A percentile compares a stretch with the other conserved stretches of the same genome.
Conservation (phyloP, 495 filamentous ascomycete genomes). For the Penicillium manginii region DNA sequence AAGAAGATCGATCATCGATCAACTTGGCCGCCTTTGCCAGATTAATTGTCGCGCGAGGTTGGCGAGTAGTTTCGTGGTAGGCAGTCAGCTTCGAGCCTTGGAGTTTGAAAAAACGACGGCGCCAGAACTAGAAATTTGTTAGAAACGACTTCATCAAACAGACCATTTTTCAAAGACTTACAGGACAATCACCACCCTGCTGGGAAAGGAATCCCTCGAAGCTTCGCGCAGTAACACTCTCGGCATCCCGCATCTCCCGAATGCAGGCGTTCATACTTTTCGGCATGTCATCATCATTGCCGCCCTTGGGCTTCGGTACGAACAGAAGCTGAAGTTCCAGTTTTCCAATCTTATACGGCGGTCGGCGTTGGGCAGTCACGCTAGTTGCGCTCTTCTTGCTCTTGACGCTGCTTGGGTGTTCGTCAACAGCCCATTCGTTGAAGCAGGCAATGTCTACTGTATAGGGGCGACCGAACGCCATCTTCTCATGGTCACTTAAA, state of each 20-base stretch:
- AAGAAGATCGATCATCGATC: conserved; percentile 86
- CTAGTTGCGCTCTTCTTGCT: conserved; percentile 77
- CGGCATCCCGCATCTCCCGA: conserved; percentile 86
- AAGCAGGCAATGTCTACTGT: conserved; percentile 88
- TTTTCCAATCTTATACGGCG: conserved; percentile 94
- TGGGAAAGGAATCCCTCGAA: conserved; percentile 93
- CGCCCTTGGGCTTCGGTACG: conserved; percentile 86
- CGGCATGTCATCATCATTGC: conserved; percentile 94
- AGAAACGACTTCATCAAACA: neutral
- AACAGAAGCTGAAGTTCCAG: conserved; percentile 91
- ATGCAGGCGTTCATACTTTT: conserved; percentile 98
- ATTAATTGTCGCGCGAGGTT: conserved; percentile 96
- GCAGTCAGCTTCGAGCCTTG: conserved; percentile 89
- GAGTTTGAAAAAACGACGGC: conserved; percentile 95
- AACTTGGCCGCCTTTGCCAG: conserved; percentile 90
- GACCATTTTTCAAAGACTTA: conserved; percentile 55
- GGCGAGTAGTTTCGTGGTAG: conserved; percentile 92
- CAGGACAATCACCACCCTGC: conserved; percentile 95
- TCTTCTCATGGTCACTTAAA: conserved; percentile 85
- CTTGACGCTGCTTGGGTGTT: conserved; percentile 78
- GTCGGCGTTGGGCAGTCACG: conserved; percentile 63
- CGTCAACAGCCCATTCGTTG: conserved; percentile 97
- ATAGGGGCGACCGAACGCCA: conserved; percentile 84
- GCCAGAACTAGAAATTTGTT: conserved; percentile 74
- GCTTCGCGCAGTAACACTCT: conserved; percentile 68